phyloP scores from a whole-genome alignment of 306 rosid genomes.

The Quercus ilex region DNA sequence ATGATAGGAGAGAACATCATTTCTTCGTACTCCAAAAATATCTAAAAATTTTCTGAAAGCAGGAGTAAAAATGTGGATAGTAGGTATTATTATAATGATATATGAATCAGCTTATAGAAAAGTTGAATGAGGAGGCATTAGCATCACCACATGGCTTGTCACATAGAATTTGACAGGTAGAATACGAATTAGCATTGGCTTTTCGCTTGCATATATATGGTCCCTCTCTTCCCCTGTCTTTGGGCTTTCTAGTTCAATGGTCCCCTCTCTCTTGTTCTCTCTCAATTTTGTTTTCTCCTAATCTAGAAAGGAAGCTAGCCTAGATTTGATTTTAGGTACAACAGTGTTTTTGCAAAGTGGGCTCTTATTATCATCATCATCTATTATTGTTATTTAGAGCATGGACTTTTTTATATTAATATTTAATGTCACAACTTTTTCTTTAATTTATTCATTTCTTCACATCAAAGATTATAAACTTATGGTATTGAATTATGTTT shows the following conservation, averaged over 20 bases:
- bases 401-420: background rate
- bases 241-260: constrained; percentile 32
- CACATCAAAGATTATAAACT: too few relatives aligned
- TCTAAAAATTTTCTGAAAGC: too few relatives aligned
- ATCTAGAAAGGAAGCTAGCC: background rate
- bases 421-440: background rate
- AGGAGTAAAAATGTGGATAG: background rate
- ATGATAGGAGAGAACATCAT: too few relatives aligned
- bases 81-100: constrained; percentile 3
- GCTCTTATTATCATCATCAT: constrained; percentile 8
- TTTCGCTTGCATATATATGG: constrained; percentile 31
- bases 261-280: constrained; percentile 30
- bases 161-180: constrained; percentile 8
- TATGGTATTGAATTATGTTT: too few relatives aligned
- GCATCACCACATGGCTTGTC: constrained; percentile 29
- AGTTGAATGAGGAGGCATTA: background rate
- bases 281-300: background rate
- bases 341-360: constrained; percentile 6
- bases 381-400: background rate
- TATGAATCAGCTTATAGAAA: background rate
- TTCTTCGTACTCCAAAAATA: too few relatives aligned
- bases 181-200: constrained; percentile 17
- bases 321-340: background rate
- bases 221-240: constrained; percentile 30
- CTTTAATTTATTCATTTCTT: background rate